phyloP scores from a whole-genome alignment of 352 stramenopile species.

The Peronospora farinosa region DNA sequence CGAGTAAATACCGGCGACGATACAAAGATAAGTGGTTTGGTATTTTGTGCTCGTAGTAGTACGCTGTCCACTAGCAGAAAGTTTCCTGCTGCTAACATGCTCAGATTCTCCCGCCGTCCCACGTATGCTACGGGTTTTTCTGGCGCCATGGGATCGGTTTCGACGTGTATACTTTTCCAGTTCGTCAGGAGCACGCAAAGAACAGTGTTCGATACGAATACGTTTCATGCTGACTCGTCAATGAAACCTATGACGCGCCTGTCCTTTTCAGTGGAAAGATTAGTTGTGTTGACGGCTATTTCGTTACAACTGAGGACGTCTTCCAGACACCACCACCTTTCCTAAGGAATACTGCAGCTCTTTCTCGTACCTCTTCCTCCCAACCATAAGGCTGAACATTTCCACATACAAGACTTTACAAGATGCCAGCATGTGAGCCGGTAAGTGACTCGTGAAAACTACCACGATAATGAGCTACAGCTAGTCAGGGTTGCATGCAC shows the following conservation, averaged over 20 bases:
- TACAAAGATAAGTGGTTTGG: conserved; percentile 9
- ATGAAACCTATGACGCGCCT: background rate
- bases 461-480: no score
- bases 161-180: conserved; percentile 3
- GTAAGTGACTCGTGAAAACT: no score
- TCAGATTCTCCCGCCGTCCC: conserved; percentile 6
- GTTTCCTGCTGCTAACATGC: conserved; percentile 3
- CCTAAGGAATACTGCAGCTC: no score
- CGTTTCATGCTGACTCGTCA: background rate
- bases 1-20: conserved; percentile 48
- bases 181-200: background rate
- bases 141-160: conserved; percentile 30
- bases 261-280: conserved; percentile 2
- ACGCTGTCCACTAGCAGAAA: background rate
- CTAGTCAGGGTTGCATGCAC: no score
- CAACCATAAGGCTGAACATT: no score
- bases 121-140: conserved; percentile 26
- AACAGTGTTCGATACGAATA: background rate
- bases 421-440: no score
- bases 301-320: background rate
- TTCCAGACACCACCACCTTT: no score
- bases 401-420: no score
- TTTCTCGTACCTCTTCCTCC: no score
- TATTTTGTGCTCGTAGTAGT: background rate
- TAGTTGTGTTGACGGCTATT: background rate